phyloP scores from a whole-genome alignment of 1,284 basidiomycete species.

The Cryptococcus neoformans region DNA sequence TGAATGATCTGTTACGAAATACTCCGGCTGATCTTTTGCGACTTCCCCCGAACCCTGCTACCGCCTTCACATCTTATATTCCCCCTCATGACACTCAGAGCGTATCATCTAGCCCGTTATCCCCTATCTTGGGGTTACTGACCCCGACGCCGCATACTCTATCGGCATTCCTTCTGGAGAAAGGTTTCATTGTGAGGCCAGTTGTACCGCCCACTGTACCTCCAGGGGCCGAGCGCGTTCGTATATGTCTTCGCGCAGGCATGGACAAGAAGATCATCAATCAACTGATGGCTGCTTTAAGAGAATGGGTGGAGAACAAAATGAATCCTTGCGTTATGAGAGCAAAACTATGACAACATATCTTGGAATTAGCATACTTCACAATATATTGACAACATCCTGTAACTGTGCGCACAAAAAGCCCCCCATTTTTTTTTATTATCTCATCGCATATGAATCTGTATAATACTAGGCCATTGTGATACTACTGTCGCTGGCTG shows the following conservation, averaged over 20 bases:
- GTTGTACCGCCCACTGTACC: conserved; percentile 49
- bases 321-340: not conserved
- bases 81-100: not conserved
- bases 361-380: not conserved
- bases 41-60: conserved; percentile 23
- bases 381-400: not conserved
- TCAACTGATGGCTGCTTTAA: conserved; percentile 24
- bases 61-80: conserved; percentile 17
- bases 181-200: conserved; percentile 43
- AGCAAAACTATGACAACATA: conserved; percentile 9
- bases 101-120: conserved; percentile 27
- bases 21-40: conserved; percentile 27
- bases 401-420: not conserved
- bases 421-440: too few relatives aligned
- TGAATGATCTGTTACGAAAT: conserved; percentile 20
- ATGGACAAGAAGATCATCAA: conserved; percentile 27
- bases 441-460: too few relatives aligned
- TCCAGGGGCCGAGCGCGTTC: conserved; percentile 42
- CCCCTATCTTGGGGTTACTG: conserved; percentile 82
- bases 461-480: too few relatives aligned
- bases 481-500: too few relatives aligned
- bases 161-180: conserved; percentile 34
- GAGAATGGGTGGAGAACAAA: conserved; percentile 29
- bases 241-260: conserved; percentile 45
- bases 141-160: conserved; percentile 62